phyloP scores from a whole-genome alignment of 2,329 filamentous ascomycete genomes.

The Coniochaeta sp. region DNA sequence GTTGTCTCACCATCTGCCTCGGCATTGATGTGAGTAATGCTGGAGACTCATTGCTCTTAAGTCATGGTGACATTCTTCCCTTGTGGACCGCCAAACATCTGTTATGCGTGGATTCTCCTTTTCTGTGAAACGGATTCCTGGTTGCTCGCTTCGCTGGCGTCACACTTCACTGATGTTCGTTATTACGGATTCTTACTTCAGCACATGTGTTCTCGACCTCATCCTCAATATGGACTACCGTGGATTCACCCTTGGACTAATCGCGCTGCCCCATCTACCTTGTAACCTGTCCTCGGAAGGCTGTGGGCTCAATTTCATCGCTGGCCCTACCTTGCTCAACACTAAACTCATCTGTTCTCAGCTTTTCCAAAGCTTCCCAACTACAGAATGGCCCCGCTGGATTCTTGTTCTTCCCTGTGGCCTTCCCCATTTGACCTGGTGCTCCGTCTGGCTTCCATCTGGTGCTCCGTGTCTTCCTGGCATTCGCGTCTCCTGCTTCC shows the following conservation, averaged over 20 bases:
- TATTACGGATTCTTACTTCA: background rate
- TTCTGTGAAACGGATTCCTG: background rate
- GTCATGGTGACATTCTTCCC: background rate
- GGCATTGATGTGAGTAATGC: background rate
- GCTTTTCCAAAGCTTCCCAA: background rate
- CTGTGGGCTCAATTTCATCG: background rate
- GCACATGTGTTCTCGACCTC: background rate
- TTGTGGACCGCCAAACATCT: background rate
- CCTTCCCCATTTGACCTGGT: background rate
- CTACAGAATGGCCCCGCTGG: background rate
- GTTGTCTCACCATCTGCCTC: background rate
- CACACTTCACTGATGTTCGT: background rate
- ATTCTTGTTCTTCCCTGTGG: background rate
- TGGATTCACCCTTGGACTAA: background rate
- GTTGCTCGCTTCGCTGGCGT: background rate
- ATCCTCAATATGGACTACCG: background rate
- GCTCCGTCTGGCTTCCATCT: background rate
- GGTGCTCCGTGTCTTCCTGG: background rate
- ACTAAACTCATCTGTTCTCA: background rate
- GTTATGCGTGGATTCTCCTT: background rate
- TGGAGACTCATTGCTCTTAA: background rate
- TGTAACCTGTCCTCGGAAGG: background rate
- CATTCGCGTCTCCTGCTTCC: constrained; percentile 1
- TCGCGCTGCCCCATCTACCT: background rate
- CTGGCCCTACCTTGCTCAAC: background rate